A percentile compares a stretch with the other conserved stretches of the same genome.
phyloP scores from a whole-genome alignment of 1,284 basidiomycete genomes.

The Butyriboletus appendiculatus region DNA sequence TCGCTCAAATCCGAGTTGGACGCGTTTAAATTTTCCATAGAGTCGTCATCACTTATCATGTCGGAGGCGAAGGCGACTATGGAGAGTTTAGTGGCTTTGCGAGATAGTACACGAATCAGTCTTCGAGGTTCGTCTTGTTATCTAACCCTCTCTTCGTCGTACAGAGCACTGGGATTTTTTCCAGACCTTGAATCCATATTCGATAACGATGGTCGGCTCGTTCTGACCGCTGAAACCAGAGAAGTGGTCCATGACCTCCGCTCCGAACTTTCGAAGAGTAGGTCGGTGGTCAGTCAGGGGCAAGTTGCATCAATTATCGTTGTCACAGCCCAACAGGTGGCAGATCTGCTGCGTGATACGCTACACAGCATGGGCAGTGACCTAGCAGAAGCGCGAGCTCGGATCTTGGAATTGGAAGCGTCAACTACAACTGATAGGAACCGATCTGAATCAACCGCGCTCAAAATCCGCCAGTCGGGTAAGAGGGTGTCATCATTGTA shows the following conservation, averaged over 20 bases:
- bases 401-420: slow-evolving; percentile 43
- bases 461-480: slow-evolving; percentile 33
- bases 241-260: slow-evolving; percentile 41
- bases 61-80: slow-evolving; percentile 25
- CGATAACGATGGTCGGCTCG: slow-evolving; percentile 30
- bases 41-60: slow-evolving; percentile 17
- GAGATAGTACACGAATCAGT: slow-evolving; percentile 16
- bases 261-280: slow-evolving; percentile 35
- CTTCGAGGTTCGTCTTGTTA: slow-evolving; percentile 26
- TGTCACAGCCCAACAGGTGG: slow-evolving; percentile 50
- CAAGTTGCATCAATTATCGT: slow-evolving; percentile 21
- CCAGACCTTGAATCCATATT: slow-evolving; percentile 37
- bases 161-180: neutral
- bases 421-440: slow-evolving; percentile 33
- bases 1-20: slow-evolving; percentile 30
- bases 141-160: neutral
- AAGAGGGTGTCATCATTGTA: slow-evolving; percentile 7
- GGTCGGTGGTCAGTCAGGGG: slow-evolving; percentile 31
- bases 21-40: slow-evolving; percentile 14
- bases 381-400: slow-evolving; percentile 43
- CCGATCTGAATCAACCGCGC: slow-evolving; percentile 26
- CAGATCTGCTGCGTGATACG: slow-evolving; percentile 53
- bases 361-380: slow-evolving; percentile 45
- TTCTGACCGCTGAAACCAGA: slow-evolving; percentile 34
- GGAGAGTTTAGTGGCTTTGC: slow-evolving; percentile 21